Conservation (phyloP, 208 protist genomes). For the Leishmania tarentolae region DNA sequence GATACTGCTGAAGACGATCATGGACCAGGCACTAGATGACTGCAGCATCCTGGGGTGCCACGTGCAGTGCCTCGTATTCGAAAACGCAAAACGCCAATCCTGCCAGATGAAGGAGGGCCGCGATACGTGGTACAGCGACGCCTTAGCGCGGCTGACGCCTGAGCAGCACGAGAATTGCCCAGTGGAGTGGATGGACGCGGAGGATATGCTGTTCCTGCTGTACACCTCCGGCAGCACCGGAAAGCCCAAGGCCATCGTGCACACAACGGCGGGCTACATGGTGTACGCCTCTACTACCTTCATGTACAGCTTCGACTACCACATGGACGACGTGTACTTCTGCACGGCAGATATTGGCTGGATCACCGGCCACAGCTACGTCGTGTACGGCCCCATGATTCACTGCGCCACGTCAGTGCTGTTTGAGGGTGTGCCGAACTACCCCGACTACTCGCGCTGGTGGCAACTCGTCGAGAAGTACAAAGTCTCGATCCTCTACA, state of each 20-base stretch:
- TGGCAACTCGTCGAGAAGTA: slow-evolving; percentile 96
- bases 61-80: slow-evolving; percentile 64
- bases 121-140: slow-evolving; percentile 81
- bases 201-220: slow-evolving; percentile 97
- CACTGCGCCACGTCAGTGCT: slow-evolving; percentile 96
- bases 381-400: slow-evolving; percentile 97
- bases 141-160: slow-evolving; percentile 31
- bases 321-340: slow-evolving; percentile 95
- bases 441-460: slow-evolving; percentile 85
- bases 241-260: slow-evolving; percentile 96
- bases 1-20: slow-evolving; percentile 89
- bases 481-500: slow-evolving; percentile 97
- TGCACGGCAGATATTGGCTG: slow-evolving; percentile 93
- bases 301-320: slow-evolving; percentile 96
- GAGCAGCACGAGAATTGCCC: slow-evolving; percentile 52
- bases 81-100: slow-evolving; percentile 45
- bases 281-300: slow-evolving; percentile 93
- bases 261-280: slow-evolving; percentile 95
- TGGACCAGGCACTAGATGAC: slow-evolving; percentile 70
- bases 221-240: slow-evolving; percentile 98
- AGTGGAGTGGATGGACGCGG: slow-evolving; percentile 91
- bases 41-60: no score
- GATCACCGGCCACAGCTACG: slow-evolving; percentile 98
- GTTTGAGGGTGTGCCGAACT: slow-evolving; percentile 95
- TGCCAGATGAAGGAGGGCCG: slow-evolving; percentile 60